Evolutionary conservation across 768 basidiomycete genomes (phyloP).

Genomic region (Cyclocybe cylindracea): DNA sequence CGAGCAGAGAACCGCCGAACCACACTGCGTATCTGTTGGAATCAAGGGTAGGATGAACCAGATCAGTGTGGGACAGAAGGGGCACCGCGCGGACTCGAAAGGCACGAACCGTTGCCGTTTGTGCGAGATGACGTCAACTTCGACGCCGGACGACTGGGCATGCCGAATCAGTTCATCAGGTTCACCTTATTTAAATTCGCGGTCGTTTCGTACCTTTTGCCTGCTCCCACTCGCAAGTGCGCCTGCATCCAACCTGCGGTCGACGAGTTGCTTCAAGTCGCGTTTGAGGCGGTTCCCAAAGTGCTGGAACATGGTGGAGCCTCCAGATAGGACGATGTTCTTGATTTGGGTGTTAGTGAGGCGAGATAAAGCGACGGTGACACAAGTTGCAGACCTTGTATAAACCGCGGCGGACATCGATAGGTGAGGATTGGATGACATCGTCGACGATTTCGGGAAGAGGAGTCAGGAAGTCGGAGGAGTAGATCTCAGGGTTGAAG

Average conservation of each 20-base stretch:
- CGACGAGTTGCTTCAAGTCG: constrained; percentile 92
- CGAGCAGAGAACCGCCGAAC: constrained; percentile 96
- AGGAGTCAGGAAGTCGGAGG: constrained; percentile 96
- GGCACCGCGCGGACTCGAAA: background rate
- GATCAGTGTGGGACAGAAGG: constrained; percentile 5
- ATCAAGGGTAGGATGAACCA: constrained; percentile 10
- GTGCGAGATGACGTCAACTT: constrained; percentile 98
- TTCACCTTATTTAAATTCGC: background rate
- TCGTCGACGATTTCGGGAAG: constrained; percentile 95
- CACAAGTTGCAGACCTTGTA: constrained; percentile 68
- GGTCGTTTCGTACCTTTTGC: constrained; percentile 57
- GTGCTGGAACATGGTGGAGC: constrained; percentile 99
- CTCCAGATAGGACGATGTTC: constrained; percentile 98
- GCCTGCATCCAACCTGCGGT: constrained; percentile 82
- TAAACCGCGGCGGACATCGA: constrained; percentile 93
- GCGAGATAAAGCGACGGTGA: background rate
- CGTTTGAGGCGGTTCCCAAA: constrained; percentile 97
- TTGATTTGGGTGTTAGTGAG: constrained; percentile 24
- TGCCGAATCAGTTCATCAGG: constrained; percentile 10
- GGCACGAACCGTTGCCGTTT: constrained; percentile 83
- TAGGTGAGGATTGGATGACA: constrained; percentile 94
- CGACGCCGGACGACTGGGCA: constrained; percentile 87
- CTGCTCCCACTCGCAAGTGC: constrained; percentile 72
- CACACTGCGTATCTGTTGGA: constrained; percentile 83
- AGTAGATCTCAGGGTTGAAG: constrained; percentile 99